These are phyloP conservation scores for Suillus decipiens DNA, from an alignment of 768 basidiomycete genomes.

Conservation along the genomic window DNA sequence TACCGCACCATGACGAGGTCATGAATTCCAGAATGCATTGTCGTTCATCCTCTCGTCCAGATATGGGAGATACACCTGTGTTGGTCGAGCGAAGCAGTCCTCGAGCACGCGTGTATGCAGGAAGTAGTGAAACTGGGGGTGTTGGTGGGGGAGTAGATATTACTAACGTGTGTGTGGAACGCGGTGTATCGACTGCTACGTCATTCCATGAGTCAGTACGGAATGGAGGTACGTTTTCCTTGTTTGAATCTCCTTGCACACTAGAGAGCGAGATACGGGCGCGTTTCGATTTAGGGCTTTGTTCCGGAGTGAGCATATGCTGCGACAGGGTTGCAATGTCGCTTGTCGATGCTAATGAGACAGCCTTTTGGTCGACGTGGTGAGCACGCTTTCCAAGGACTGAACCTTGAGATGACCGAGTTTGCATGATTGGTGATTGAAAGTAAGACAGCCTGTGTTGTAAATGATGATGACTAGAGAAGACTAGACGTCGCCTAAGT, in stretches of 20 bases:
- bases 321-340: slow-evolving; percentile 11
- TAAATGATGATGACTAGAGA: background rate
- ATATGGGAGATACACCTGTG: slow-evolving; percentile 53
- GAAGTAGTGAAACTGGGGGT: slow-evolving; percentile 46
- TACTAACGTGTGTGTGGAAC: slow-evolving; percentile 39
- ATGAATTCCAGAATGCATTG: slow-evolving; percentile 60
- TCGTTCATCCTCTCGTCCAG: slow-evolving; percentile 71
- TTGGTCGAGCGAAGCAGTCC: slow-evolving; percentile 73
- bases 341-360: slow-evolving; percentile 12
- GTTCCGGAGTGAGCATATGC: slow-evolving; percentile 49
- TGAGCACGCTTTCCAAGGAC: slow-evolving; percentile 56
- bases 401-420: slow-evolving; percentile 41
- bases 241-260: slow-evolving; percentile 61
- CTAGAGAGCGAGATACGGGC: slow-evolving; percentile 46
- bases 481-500: background rate
- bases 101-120: slow-evolving; percentile 62
- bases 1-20: slow-evolving; percentile 46
- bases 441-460: slow-evolving; percentile 1
- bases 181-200: slow-evolving; percentile 38
- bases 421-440: slow-evolving; percentile 38
- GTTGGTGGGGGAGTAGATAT: slow-evolving; percentile 65
- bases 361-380: slow-evolving; percentile 29
- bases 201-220: slow-evolving; percentile 38
- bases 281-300: slow-evolving; percentile 68
- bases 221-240: slow-evolving; percentile 78